Evolutionary conservation across 2,329 filamentous ascomycete species (phyloP).

Genomic region (Fusarium pininemorale): DNA sequence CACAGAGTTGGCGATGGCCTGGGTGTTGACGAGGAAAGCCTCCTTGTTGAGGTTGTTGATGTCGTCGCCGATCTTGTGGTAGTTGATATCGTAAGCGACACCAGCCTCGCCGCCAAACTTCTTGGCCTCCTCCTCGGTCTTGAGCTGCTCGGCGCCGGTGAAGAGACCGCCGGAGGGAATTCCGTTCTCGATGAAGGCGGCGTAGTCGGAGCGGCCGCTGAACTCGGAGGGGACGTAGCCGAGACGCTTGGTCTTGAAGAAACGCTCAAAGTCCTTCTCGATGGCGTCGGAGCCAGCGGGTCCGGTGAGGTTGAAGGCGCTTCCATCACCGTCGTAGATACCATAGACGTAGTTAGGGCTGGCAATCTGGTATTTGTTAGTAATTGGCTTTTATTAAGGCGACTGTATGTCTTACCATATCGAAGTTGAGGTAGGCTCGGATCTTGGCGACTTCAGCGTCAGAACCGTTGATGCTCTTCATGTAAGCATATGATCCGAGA

Average conservation of each 20-base stretch:
- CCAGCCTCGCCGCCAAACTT: constrained; percentile 71
- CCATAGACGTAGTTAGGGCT: constrained; percentile 61
- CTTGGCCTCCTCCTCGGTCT: constrained; percentile 66
- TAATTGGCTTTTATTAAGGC: neutral
- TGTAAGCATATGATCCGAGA: constrained; percentile 60
- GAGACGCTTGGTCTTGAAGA: constrained; percentile 57
- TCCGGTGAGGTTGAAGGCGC: constrained; percentile 64
- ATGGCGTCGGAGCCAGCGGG: constrained; percentile 69
- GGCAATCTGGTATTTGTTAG: constrained; percentile 46
- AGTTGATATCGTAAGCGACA: constrained; percentile 56
- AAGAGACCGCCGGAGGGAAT: constrained; percentile 75
- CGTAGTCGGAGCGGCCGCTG: constrained; percentile 73
- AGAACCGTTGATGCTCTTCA: constrained; percentile 51
- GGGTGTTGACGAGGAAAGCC: constrained; percentile 57
- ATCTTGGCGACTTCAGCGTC: constrained; percentile 60
- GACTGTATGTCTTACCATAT: constrained; percentile 55
- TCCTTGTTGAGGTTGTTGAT: constrained; percentile 51
- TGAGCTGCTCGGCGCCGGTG: constrained; percentile 72
- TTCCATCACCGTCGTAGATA: constrained; percentile 69
- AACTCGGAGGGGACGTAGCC: constrained; percentile 70
- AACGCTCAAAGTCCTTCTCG: constrained; percentile 66
- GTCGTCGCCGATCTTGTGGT: constrained; percentile 57
- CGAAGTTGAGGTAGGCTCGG: constrained; percentile 65
- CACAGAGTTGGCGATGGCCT: constrained; percentile 54
- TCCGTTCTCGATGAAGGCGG: constrained; percentile 71